phyloP scores from a whole-genome alignment of 257 asterid species.

The Plantago major region DNA sequence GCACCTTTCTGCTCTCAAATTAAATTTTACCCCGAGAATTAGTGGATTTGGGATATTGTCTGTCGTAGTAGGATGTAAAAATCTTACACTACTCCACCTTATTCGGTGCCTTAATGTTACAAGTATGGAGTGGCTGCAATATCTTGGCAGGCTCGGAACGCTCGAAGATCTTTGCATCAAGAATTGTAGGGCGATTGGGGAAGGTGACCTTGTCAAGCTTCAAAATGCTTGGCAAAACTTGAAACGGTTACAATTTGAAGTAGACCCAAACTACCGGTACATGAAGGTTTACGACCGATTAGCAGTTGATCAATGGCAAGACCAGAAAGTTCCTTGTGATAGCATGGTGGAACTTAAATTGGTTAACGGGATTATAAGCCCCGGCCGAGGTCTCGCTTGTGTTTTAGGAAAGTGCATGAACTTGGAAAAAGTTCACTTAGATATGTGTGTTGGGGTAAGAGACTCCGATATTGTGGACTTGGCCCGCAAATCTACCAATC shows the following conservation, averaged over 20 bases:
- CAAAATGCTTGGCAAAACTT: constrained; percentile 57
- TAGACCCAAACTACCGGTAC: constrained; percentile 68
- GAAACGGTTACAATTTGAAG: constrained; percentile 68
- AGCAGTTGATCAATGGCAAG: constrained; percentile 62
- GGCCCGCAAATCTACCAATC: constrained; percentile 60
- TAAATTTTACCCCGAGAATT: constrained; percentile 66
- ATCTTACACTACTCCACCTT: constrained; percentile 54
- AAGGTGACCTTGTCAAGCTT: constrained; percentile 70
- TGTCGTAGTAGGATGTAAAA: constrained; percentile 63
- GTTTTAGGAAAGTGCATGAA: constrained; percentile 63
- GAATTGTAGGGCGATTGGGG: constrained; percentile 80
- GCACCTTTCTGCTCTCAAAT: constrained; percentile 50
- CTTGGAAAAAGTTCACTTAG: constrained; percentile 58
- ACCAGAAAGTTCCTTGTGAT: constrained; percentile 61
- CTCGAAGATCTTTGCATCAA: constrained; percentile 74
- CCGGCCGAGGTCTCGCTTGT: constrained; percentile 85
- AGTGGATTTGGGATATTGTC: constrained; percentile 80
- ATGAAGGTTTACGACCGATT: constrained; percentile 63
- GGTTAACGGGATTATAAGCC: constrained; percentile 71
- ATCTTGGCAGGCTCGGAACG: constrained; percentile 64
- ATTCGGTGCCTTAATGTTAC: constrained; percentile 56
- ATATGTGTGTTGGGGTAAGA: constrained; percentile 76
- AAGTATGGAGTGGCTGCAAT: constrained; percentile 74
- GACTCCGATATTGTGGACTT: constrained; percentile 65
- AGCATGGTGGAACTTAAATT: constrained; percentile 64